Base-by-base conservation (phyloP, 805 yeast species). In the Geotrichum ghanense region DNA sequence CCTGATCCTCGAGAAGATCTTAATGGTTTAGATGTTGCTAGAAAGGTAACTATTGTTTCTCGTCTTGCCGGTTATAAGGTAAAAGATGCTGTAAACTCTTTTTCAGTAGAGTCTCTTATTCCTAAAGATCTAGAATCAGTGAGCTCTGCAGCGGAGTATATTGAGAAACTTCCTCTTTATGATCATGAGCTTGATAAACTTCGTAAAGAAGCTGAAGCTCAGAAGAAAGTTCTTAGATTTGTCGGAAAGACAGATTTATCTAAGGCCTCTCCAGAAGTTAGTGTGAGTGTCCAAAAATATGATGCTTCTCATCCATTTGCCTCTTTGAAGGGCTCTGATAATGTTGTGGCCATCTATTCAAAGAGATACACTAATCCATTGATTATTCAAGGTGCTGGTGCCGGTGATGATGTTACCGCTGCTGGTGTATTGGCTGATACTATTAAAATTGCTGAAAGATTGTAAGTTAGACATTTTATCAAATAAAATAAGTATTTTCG, bases 1-100 rank as follows among this genome's bases (percentile, higher is more conserved):
- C 99, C 99, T 44, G 99, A 92, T 66, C 98, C 99, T 66, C 82
- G 99, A 69, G 99, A 92, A 65, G 99, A 92, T 64, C 77, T 92
- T 66, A 92, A 90, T 66, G 99, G 99, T 46, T 75, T 92, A 63
- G 99, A 92, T 62, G 96, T 92, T 51, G 99, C 99, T 41, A 83
- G 99, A 75, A 92, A 92, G 67, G 96, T 92, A 24, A 88, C 98
- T 22, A 92, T 92, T 54, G 76, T 92, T 52, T 95, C 96, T 42
- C 83, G 99, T 73, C 75, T 92, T 46, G 74, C 96, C 14, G 98
- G 98, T 2, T 74, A 83, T 46, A 70, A 77, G 50, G 85, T 92
- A 34, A 83, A 81, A 62, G 25, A 39, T n/a, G 81, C 92, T 10
- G 95, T 97, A 56, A 75, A 88, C 34, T 78, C 96, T 10, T 90